phyloP scores from a whole-genome alignment of 2,329 filamentous ascomycete genomes.

The Xylaria sp. region DNA sequence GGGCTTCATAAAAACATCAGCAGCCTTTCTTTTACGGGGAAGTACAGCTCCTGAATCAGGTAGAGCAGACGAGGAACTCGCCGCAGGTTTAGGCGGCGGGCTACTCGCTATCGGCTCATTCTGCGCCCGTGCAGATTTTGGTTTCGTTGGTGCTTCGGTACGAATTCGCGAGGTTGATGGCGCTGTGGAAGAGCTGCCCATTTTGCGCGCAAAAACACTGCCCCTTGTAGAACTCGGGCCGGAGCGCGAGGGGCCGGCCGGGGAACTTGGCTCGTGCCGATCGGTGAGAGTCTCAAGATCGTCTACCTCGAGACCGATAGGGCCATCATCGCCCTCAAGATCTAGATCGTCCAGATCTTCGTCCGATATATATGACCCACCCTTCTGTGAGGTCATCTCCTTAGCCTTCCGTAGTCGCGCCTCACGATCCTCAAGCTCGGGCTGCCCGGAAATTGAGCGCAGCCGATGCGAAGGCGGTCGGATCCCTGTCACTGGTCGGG shows the following conservation, averaged over 20 bases:
- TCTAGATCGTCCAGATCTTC: constrained; percentile 52
- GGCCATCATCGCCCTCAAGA: constrained; percentile 38
- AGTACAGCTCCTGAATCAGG: constrained; percentile 27
- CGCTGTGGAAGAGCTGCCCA: constrained; percentile 6
- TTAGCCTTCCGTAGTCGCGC: constrained; percentile 52
- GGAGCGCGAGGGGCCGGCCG: not conserved
- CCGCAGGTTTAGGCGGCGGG: constrained; percentile 23
- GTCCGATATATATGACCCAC: constrained; percentile 55
- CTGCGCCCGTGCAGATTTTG: constrained; percentile 14
- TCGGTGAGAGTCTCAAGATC: constrained; percentile 43
- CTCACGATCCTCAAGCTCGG: constrained; percentile 53
- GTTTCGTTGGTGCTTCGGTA: constrained; percentile 18
- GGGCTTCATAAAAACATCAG: constrained; percentile 63
- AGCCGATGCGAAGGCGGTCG: constrained; percentile 35
- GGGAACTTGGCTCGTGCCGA: constrained; percentile 17
- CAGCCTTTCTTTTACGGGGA: constrained; percentile 56
- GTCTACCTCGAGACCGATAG: constrained; percentile 40
- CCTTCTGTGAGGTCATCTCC: constrained; percentile 38
- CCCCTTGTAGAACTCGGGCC: constrained; percentile 16
- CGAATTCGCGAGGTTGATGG: constrained; percentile 21
- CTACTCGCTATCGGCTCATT: constrained; percentile 5
- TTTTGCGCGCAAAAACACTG: constrained; percentile 29
- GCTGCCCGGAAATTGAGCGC: constrained; percentile 32
- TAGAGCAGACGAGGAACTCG: constrained; percentile 18
- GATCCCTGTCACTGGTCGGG: constrained; percentile 45